These are phyloP conservation scores for Yarrowia deformans DNA, from an alignment of 805 yeast genomes.

Conservation along the genomic window DNA sequence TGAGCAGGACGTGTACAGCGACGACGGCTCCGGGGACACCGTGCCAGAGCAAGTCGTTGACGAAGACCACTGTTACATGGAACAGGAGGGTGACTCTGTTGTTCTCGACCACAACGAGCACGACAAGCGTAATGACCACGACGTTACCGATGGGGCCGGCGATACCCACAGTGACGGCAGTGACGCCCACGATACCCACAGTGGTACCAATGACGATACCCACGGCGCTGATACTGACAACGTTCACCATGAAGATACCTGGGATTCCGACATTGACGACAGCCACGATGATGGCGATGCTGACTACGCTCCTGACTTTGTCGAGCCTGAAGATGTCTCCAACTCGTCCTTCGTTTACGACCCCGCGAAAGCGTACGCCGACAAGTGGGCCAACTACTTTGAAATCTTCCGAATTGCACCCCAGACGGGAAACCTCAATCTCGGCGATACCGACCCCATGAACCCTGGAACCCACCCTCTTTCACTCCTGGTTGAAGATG, in stretches of 20 bases:
- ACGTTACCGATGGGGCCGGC: background rate
- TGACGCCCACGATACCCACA: background rate
- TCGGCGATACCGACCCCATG: constrained; percentile 17
- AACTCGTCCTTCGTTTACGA: background rate
- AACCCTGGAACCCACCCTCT: constrained; percentile 24
- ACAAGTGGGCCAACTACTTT: constrained; percentile 32
- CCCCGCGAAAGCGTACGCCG: constrained; percentile 12
- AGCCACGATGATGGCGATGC: background rate
- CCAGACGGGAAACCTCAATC: background rate
- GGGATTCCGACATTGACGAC: background rate
- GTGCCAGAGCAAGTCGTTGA: background rate
- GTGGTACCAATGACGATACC: background rate
- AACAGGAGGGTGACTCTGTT: background rate
- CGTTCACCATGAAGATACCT: no score
- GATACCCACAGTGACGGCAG: background rate
- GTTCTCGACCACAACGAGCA: background rate
- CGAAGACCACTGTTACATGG: background rate
- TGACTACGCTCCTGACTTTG: background rate
- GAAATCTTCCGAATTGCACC: constrained; percentile 19
- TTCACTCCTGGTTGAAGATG: background rate
- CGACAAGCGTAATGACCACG: background rate
- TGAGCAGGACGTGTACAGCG: constrained; percentile 16
- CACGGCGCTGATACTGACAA: background rate
- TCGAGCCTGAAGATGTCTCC: no score
- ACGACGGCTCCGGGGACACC: background rate